Evolutionary conservation across 2,329 filamentous ascomycete species (phyloP).

Genomic region (Keithomyces neogunnii): DNA sequence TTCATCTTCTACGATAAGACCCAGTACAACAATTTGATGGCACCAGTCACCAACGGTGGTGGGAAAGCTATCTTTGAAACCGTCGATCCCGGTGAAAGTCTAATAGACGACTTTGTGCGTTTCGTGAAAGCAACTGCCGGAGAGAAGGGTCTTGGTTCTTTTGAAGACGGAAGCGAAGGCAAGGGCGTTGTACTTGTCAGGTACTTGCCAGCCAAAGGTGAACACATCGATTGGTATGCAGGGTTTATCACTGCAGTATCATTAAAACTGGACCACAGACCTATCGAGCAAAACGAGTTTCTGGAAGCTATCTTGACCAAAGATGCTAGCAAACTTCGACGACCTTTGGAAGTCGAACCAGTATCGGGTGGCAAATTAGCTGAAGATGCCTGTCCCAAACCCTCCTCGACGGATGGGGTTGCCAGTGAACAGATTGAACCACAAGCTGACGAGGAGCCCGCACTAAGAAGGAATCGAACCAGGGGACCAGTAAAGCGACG

Average conservation of each 20-base stretch:
- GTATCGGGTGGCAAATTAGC: constrained; percentile 12
- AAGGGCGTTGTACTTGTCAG: constrained; percentile 73
- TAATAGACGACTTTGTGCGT: constrained; percentile 65
- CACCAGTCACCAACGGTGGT: constrained; percentile 66
- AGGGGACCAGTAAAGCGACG: constrained; percentile 40
- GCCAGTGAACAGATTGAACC: constrained; percentile 5
- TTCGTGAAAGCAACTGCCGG: constrained; percentile 70
- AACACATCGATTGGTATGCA: constrained; percentile 55
- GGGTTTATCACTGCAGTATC: constrained; percentile 63
- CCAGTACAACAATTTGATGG: constrained; percentile 69
- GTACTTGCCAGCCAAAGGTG: constrained; percentile 51
- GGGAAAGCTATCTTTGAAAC: constrained; percentile 71
- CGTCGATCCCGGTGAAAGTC: constrained; percentile 54
- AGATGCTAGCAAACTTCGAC: constrained; percentile 64
- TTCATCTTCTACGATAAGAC: constrained; percentile 76
- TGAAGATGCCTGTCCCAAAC: constrained; percentile 3
- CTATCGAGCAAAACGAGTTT: constrained; percentile 85
- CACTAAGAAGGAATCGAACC: constrained; percentile 10
- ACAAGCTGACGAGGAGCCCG: constrained; percentile 1
- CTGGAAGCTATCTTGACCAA: constrained; percentile 80
- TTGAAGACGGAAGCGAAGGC: constrained; percentile 54
- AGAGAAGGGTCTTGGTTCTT: constrained; percentile 59
- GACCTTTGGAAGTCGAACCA: constrained; percentile 49
- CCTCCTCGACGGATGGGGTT: constrained; percentile 5
- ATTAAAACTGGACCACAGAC: constrained; percentile 65